Evolutionary conservation across 805 yeast species (phyloP).

Genomic region (Pichia manshurica): DNA sequence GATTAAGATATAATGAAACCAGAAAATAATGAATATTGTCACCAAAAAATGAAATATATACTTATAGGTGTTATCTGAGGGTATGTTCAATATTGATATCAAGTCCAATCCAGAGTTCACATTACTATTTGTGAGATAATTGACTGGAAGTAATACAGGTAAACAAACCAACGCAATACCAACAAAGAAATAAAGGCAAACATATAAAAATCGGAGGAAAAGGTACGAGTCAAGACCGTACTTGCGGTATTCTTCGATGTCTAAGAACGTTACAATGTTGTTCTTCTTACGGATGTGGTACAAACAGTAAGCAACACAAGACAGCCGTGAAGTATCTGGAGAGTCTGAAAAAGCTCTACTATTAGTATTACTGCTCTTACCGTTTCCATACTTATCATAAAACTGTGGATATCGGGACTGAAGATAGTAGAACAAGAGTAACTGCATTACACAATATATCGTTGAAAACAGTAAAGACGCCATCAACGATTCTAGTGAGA

Average conservation of each 20-base stretch:
- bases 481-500: conserved; percentile 49
- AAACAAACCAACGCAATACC: conserved; percentile 49
- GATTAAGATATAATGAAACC: conserved; percentile 51
- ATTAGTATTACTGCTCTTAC: conserved; percentile 15
- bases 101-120: conserved; percentile 49
- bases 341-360: background rate
- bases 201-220: conserved; percentile 54
- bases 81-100: conserved; percentile 66
- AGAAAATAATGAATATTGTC: conserved; percentile 46
- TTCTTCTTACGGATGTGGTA: conserved; percentile 16
- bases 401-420: conserved; percentile 34
- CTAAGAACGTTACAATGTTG: conserved; percentile 17
- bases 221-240: conserved; percentile 73
- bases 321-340: background rate
- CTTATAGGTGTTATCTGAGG: conserved; percentile 42
- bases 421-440: conserved; percentile 35
- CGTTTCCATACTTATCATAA: conserved; percentile 50
- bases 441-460: conserved; percentile 48
- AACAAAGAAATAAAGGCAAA: conserved; percentile 46
- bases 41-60: conserved; percentile 60
- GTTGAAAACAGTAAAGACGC: conserved; percentile 52
- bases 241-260: conserved; percentile 38
- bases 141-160: conserved; percentile 60
- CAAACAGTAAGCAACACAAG: background rate
- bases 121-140: conserved; percentile 29